Evolutionary conservation across 2,329 filamentous ascomycete species (phyloP).

Genomic region (Stachybotrys chlorohalonatus): DNA sequence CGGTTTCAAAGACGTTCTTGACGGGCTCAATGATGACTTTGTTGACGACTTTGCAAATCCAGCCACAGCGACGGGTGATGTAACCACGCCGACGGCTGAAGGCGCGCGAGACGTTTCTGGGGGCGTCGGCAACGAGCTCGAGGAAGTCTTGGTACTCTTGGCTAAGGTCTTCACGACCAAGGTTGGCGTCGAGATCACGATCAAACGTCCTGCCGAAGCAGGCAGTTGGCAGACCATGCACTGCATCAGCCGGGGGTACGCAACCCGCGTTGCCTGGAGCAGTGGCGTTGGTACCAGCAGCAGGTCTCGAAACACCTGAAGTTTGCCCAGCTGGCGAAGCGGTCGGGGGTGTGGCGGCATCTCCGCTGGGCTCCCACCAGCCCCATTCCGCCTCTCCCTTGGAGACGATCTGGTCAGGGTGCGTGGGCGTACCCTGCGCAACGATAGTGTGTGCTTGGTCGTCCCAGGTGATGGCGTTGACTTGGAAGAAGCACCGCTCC

Average conservation of each 20-base stretch:
- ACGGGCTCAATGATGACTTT: constrained; percentile 1
- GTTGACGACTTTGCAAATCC: neutral
- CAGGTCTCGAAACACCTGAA: neutral
- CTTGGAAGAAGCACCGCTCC: constrained; percentile 20
- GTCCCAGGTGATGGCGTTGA: constrained; percentile 8
- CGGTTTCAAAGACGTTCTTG: constrained; percentile 1
- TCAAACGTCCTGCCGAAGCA: constrained; percentile 17
- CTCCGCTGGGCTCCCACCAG: constrained; percentile 9
- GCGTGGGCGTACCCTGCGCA: constrained; percentile 9
- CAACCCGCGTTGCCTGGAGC: neutral
- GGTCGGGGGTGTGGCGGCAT: neutral
- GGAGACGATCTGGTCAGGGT: constrained; percentile 12
- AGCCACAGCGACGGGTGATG: constrained; percentile 4
- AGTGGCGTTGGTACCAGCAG: neutral
- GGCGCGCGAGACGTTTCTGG: neutral
- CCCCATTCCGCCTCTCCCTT: constrained; percentile 15
- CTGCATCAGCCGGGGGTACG: neutral
- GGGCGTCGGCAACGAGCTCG: neutral
- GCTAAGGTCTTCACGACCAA: constrained; percentile 11
- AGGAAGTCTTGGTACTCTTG: constrained; percentile 7
- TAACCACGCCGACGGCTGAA: neutral
- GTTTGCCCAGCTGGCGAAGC: no score
- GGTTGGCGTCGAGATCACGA: constrained; percentile 14
- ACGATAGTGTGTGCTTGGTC: constrained; percentile 6
- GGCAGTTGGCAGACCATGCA: constrained; percentile 6